Conservation (phyloP, 116 monocot genomes). For the Zostera marina region DNA sequence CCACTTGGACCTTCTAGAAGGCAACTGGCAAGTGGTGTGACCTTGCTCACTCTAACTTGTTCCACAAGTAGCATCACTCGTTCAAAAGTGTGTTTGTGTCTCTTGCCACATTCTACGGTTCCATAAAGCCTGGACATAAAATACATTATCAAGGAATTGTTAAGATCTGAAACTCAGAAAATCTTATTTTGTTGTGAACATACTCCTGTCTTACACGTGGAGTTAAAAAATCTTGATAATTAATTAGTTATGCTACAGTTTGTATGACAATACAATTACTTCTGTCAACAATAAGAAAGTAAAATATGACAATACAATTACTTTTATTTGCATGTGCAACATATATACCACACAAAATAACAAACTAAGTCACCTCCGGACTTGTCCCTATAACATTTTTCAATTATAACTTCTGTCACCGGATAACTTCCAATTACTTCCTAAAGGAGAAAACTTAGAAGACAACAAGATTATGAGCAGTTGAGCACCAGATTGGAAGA, state of each 20-base stretch:
- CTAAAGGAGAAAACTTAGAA: too few species aligned
- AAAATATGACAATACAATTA: too few species aligned
- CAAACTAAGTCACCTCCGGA: too few species aligned
- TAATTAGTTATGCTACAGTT: too few species aligned
- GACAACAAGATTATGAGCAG: too few species aligned
- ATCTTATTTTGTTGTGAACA: too few species aligned
- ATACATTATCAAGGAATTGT: neutral
- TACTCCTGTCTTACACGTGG: neutral
- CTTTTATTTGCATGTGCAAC: neutral
- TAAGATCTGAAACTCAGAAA: neutral
- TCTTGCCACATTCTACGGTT: slow-evolving; percentile 75
- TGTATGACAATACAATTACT: too few species aligned
- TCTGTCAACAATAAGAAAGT: too few species aligned
- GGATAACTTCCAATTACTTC: too few species aligned
- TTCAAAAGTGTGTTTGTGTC: slow-evolving; percentile 60
- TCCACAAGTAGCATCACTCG: slow-evolving; percentile 87
- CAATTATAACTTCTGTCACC: too few species aligned
- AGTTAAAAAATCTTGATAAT: neutral
- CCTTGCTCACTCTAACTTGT: slow-evolving; percentile 91
- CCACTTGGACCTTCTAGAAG: slow-evolving; percentile 88
- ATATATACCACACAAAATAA: neutral
- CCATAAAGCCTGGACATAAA: slow-evolving; percentile 58
- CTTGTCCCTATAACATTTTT: too few species aligned
- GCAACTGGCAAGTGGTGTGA: slow-evolving; percentile 89
- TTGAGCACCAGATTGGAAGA: too few species aligned